Evolutionary conservation across 441 rosid genomes (phyloP).

Genomic region (Erodium moschatum): DNA sequence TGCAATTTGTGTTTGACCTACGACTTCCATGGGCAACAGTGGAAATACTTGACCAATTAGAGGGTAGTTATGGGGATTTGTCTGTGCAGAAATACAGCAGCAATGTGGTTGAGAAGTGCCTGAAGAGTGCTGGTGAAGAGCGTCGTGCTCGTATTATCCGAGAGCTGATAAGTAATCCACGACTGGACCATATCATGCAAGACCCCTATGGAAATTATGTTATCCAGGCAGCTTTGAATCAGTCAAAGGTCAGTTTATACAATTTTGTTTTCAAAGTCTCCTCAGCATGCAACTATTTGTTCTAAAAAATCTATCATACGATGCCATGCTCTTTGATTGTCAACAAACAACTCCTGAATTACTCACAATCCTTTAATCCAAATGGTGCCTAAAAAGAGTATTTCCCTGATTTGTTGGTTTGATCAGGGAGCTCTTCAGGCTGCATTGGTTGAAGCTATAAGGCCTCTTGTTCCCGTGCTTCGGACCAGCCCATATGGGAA

Average conservation of each 20-base stretch:
- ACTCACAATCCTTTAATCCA: too few relatives aligned
- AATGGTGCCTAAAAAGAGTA: too few relatives aligned
- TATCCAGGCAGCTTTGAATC: constrained; percentile 68
- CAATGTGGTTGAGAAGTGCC: constrained; percentile 77
- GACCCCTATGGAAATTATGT: constrained; percentile 81
- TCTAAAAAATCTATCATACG: not conserved
- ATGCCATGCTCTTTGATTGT: not conserved
- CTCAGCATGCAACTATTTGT: not conserved
- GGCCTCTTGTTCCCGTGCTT: constrained; percentile 45
- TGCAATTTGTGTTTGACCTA: constrained; percentile 67
- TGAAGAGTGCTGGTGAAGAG: constrained; percentile 52
- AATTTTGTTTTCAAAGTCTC: not conserved
- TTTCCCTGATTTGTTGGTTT: constrained; percentile 10
- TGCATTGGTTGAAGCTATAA: constrained; percentile 59
- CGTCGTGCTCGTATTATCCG: constrained; percentile 33
- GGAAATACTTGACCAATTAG: constrained; percentile 51
- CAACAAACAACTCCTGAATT: not conserved
- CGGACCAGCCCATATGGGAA: constrained; percentile 73
- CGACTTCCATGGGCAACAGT: constrained; percentile 50
- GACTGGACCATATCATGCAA: constrained; percentile 66
- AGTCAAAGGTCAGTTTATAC: constrained; percentile 43
- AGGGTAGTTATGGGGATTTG: constrained; percentile 57
- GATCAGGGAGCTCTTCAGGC: constrained; percentile 52
- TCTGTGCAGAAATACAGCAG: constrained; percentile 86
- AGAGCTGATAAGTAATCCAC: constrained; percentile 50